These are phyloP conservation scores for Euphorbia tirucalli DNA, from an alignment of 345 rosid genomes.

Conservation along the genomic window DNA sequence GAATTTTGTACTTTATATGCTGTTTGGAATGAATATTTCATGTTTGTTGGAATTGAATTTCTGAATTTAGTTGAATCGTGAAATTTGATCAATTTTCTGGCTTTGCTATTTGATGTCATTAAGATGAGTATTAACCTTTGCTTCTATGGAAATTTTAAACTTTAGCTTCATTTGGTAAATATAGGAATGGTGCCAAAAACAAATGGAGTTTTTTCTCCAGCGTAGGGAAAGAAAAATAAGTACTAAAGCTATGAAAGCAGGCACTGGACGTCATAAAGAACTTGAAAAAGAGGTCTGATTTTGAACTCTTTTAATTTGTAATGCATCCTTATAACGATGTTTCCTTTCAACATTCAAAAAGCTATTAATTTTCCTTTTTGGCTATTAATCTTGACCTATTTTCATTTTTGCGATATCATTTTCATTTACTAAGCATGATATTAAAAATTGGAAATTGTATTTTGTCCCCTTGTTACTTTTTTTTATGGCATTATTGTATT, in stretches of 20 bases:
- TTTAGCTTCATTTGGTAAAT: too few species aligned
- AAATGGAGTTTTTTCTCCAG: slow-evolving; percentile 58
- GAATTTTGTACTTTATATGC: neutral
- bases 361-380: neutral
- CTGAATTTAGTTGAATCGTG: too few species aligned
- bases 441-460: neutral
- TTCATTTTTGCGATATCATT: neutral
- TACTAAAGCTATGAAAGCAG: slow-evolving; percentile 70
- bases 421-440: neutral
- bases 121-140: too few species aligned
- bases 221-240: slow-evolving; percentile 33
- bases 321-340: neutral
- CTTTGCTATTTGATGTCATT: too few species aligned
- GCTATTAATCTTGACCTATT: neutral
- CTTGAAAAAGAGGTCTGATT: slow-evolving; percentile 69
- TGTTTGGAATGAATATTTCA: neutral
- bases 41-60: slow-evolving; percentile 10
- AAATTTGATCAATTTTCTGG: too few species aligned
- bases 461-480: neutral
- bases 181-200: slow-evolving; percentile 97
- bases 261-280: slow-evolving; percentile 61
- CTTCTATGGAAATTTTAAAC: neutral
- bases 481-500: neutral
- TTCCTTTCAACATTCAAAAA: slow-evolving; percentile 4
- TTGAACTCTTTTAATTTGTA: neutral